Base-by-base conservation (phyloP, 805 yeast genomes). In the Candida ficus region DNA sequence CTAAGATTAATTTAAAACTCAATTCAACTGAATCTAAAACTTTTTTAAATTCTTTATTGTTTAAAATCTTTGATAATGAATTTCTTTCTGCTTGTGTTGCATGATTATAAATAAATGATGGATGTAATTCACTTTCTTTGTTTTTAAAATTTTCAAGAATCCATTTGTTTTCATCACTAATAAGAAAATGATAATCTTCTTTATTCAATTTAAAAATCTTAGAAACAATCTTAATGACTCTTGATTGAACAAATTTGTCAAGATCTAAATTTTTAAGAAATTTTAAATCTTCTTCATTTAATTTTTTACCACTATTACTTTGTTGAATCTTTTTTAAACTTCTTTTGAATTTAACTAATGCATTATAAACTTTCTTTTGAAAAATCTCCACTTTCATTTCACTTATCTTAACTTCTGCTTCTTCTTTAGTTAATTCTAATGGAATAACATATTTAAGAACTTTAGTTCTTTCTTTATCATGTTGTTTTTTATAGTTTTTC, bases 341-440 rank as follows among this genome's bases (percentile, higher is more conserved):
- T 29, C 72, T 70, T 25, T 49, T 53, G 37, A 75, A 54, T 43
- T 71, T 71, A 32, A 60, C 64, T 12, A 62, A 39, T 0, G 75
- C 61, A 8, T 72, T 69, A 50, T 75, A 74, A 37, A 67, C 63
- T 49, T 80, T 80, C 34, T 72, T 68, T 7, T 60, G 65, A 44
- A 76, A 73, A 6, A 69, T 56, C 22, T 68, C 73, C 2, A 47
- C 30, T 48, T 77, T 74, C 35, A 77, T 57, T 1, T 66, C 63
- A 6, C 53, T 48, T 10, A 80, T 78, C 58, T 68, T 70, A 12
- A 44, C 41, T 20, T 60, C 43, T 1, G 80, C 83, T 4, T 70
- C 75, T 11, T 63, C 61, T 38, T 25, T n/a, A 14, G 36, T n/a
- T 16, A 43, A 33, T 8, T 39, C 46, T 23, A 43, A 17, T 26